Base-by-base conservation (phyloP, 495 filamentous ascomycete species). In the Tirmania nivea region DNA sequence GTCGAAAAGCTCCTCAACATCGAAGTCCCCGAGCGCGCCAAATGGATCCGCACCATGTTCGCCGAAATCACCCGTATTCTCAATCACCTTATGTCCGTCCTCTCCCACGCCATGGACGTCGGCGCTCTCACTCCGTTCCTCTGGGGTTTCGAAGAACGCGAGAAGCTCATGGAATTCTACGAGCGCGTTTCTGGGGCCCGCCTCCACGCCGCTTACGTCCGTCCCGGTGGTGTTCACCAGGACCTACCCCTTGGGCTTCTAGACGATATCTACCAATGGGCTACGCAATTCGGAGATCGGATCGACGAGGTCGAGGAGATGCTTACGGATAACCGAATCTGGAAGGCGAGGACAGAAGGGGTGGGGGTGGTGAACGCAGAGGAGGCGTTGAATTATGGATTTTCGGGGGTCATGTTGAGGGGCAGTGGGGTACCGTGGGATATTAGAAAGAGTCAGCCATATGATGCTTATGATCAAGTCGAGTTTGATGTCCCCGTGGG, bases 161-260 rank as follows among this genome's bases (percentile, higher is more conserved):
- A 99, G 71, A 99, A 99, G 75, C 72, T 99, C 48, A 99, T 99
- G 92, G 90, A 99, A 80, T 99, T 99, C 73, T 99, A 99, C 66
- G 92, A 99, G 68, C 86, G 92, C 69, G 92, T 96, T 35, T 96
- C 90, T 42, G 92, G 92, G 59, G 92, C 92, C 58, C 89, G 92
- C 73, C 80, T 99, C 56, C 92, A 99, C 69, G 86, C 92, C 49
- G 92, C 92, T 61, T 99, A 99, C 65, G 88, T 99, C 61, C 84
- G 92, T 60, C 92, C 92, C 35, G 92, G 92, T 60, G 92, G 92
- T 71, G 92, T 99, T 25, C 81, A 84, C 60, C 86, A 94, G 69
- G 92, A 99, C 72, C 70, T 99, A 52, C 92, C 92, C 34, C 55
- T 96, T 53, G 92, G 92, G 58, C 80, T 99, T 35, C 78, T 99